Evolutionary conservation across 192 early-diverging fungal genomes (phyloP).

Genomic region (Gigaspora rosea): DNA sequence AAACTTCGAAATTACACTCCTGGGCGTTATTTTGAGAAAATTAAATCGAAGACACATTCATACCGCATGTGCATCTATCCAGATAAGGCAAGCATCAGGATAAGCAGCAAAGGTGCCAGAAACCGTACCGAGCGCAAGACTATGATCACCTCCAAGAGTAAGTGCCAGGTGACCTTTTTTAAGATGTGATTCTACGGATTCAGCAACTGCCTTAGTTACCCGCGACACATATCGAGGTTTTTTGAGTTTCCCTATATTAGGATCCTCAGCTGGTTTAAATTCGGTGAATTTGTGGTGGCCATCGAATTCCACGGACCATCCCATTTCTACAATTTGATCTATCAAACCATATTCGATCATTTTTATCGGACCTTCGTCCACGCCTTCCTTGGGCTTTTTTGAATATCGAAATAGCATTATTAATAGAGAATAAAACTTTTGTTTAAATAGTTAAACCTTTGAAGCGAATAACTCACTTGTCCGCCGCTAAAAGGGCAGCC

Average conservation of each 20-base stretch:
- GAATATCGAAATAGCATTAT: not conserved
- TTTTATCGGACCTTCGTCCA: conserved; percentile 83
- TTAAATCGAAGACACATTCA: conserved; percentile 32
- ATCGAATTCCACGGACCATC: conserved; percentile 78
- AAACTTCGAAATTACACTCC: too few relatives aligned
- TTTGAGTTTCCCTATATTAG: conserved; percentile 79
- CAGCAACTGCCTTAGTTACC: conserved; percentile 68
- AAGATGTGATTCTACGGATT: conserved; percentile 65
- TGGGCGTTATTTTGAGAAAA: too few relatives aligned
- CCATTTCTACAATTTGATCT: conserved; percentile 79
- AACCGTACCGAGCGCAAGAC: conserved; percentile 89
- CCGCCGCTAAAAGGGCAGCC: conserved; percentile 76
- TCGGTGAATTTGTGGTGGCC: conserved; percentile 70
- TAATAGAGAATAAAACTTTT: not conserved
- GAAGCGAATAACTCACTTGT: conserved; percentile 40
- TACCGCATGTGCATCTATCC: conserved; percentile 94
- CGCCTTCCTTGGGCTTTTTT: conserved; percentile 79
- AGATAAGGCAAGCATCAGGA: conserved; percentile 84
- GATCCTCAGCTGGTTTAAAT: conserved; percentile 68
- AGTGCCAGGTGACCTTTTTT: conserved; percentile 76
- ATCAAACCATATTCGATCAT: conserved; percentile 84
- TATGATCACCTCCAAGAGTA: conserved; percentile 96
- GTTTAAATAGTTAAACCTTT: not conserved
- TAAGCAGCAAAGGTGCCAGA: conserved; percentile 75
- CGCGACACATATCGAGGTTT: conserved; percentile 81